These are phyloP conservation scores for Mycena pura DNA, from an alignment of 768 basidiomycete genomes.

Conservation along the genomic window DNA sequence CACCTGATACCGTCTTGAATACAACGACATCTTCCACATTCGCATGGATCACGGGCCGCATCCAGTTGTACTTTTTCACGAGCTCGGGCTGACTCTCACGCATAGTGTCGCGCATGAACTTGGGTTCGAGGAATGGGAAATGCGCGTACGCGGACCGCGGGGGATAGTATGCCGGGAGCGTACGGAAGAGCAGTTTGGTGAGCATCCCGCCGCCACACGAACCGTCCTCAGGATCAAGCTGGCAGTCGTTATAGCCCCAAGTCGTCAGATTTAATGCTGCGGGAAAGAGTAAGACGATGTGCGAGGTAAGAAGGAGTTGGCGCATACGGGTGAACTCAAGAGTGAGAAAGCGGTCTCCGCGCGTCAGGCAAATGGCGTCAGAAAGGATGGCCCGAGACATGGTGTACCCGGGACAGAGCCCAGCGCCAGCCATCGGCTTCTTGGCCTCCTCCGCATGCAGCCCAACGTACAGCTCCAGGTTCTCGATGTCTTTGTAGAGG, in stretches of 20 bases:
- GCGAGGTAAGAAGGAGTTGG: neutral
- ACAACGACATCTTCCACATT: slow-evolving; percentile 28
- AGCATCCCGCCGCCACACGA: slow-evolving; percentile 82
- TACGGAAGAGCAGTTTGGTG: slow-evolving; percentile 73
- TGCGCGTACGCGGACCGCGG: slow-evolving; percentile 71
- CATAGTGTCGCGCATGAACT: slow-evolving; percentile 50
- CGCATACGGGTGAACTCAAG: slow-evolving; percentile 76
- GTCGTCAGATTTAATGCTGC: slow-evolving; percentile 75
- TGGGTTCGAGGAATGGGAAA: slow-evolving; percentile 82
- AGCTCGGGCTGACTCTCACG: slow-evolving; percentile 35
- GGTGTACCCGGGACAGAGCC: slow-evolving; percentile 83
- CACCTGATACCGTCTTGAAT: slow-evolving; percentile 41
- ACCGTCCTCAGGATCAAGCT: slow-evolving; percentile 66
- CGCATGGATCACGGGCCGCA: slow-evolving; percentile 47
- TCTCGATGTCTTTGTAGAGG: slow-evolving; percentile 76
- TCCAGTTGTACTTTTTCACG: slow-evolving; percentile 62
- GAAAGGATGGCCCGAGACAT: slow-evolving; percentile 85
- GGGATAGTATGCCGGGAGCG: slow-evolving; percentile 73
- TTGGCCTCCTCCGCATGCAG: slow-evolving; percentile 80
- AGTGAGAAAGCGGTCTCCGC: slow-evolving; percentile 84
- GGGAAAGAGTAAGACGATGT: neutral
- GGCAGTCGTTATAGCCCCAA: slow-evolving; percentile 82
- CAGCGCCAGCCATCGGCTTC: slow-evolving; percentile 66
- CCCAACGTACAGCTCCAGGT: slow-evolving; percentile 81
- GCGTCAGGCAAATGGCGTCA: slow-evolving; percentile 76